Base-by-base conservation (phyloP, 371 early-diverging fungal genomes). In the Funneliformis caledonium region DNA sequence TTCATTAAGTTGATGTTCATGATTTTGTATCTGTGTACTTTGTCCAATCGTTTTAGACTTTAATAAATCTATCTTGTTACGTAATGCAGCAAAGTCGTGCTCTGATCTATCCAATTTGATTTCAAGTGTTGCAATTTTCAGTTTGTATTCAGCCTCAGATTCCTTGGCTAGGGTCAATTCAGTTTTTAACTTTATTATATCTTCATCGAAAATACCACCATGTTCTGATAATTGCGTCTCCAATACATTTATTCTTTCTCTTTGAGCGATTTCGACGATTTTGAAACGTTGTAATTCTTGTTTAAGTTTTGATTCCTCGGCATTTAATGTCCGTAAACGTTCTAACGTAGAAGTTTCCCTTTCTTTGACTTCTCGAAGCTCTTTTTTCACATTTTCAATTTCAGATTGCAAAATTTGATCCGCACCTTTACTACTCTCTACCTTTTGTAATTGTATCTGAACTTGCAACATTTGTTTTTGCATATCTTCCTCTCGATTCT, bases 401-500 rank as follows among this genome's bases (percentile, higher is more conserved):
- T 72, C 73, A 4, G 26, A 52, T 70, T 56, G n/a, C 33, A 62
- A 48, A 11, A 33, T 16, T 26, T 62, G 50, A 19, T 75, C 37
- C 5, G n/a, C 10, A 10, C 43, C 47, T 31, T 65, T 70, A 11
- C 33, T 79, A 48, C 60, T 64, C 19, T 45, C 45, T 9, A 37
- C n/a, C 11, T 22, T n/a, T 72, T 72, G 22, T 26, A 72, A 52
- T 72, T 72, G 26, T 31, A 31, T 16, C 52, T 72, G 73, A 72
- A 72, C 14, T 16, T 72, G 9, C 52, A 43, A 43, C 22, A 72
- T 72, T 52, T 72, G 73, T 9, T 72, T 26, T 72, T 72, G 26
- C 48, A 50, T 72, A 26, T 31, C 69, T 70, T 79, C 72, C 11
- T 79, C 72, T 4, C 45, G 33, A 70, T 43, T 70, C 19, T 70